Evolutionary conservation across 495 filamentous ascomycete genomes (phyloP), one percentile per base, ranked within the genome.

Genomic region (Cladorrhinum samala): DNA sequence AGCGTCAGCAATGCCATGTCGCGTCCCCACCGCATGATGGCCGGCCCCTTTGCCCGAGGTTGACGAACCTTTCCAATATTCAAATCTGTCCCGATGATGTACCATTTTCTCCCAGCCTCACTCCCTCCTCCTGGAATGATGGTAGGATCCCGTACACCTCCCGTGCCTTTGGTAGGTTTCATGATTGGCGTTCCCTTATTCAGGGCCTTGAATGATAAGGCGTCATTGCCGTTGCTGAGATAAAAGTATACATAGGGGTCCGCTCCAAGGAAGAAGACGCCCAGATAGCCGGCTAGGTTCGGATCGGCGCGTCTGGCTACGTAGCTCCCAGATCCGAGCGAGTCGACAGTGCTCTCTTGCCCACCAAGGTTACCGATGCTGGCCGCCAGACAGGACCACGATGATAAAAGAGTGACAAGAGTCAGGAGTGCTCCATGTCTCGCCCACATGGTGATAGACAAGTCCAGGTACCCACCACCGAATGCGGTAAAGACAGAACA

Each of bases 191-290:
- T 54, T 1, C 74, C 74, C 25, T 56, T 60, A 56, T 79, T 78
- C 39, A 79, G 50, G 0, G 75, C 68, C 52, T 65, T 73, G 62
- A 77, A 69, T 4, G 73, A 71, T 8, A 72, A 55, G 1, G 74
- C 65, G 36, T 74, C 69, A 57, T 78, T 78, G 49, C 75, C 73
- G 37, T 75, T 73, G 56, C 72, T 75, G 38, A 74, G 68, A 56
- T 80, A 79, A 57, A 78, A 77, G 62, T 79, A 80, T 5, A 79
- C 69, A 42, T 69, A 74, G 11, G 77, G 77, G 45, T 77, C 75
- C 38, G 71, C 70, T 11, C 77, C 75, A 16, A 80, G 72, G 43
- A 79, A 80, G 60, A 79, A 77, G 13, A 72, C 76, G 0, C 75
- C 76, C 16, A 79, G 55, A 63, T 79, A 79, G 0, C 75, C 72